A percentile compares a stretch with the other conserved stretches of the same genome.
Evolutionary conservation across 2,329 filamentous ascomycete species (phyloP).

Genomic region (Ploettnerulaceae sp.): DNA sequence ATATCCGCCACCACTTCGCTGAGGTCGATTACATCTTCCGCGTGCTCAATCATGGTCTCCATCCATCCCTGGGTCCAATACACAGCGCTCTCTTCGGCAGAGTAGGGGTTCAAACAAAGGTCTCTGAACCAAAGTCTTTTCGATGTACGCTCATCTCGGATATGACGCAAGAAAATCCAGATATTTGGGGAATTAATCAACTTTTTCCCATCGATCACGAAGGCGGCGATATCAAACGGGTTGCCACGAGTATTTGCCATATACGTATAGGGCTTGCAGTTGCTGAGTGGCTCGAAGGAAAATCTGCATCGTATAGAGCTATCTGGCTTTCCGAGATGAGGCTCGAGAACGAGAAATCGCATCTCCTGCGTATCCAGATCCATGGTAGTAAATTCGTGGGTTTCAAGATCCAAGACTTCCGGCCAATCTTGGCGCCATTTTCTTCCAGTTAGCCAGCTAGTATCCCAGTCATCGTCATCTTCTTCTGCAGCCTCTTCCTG

Average conservation of each 20-base stretch:
- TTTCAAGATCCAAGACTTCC: neutral
- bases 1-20: conserved; percentile 11
- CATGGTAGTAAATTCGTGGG: conserved; percentile 2
- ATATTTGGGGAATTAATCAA: conserved; percentile 4
- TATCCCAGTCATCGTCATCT: neutral
- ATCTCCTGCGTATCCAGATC: conserved; percentile 12
- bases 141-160: neutral
- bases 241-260: conserved; percentile 14
- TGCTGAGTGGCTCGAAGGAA: neutral
- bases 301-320: conserved; percentile 2
- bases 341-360: conserved; percentile 13
- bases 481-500: neutral
- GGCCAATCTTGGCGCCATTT: neutral
- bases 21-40: conserved; percentile 8
- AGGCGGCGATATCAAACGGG: neutral
- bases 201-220: neutral
- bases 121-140: conserved; percentile 14
- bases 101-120: conserved; percentile 8
- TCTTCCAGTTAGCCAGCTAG: too few species aligned
- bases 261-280: conserved; percentile 9
- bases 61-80: conserved; percentile 18
- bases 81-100: conserved; percentile 7
- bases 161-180: conserved; percentile 2
- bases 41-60: conserved; percentile 11
- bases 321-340: conserved; percentile 1